Base-by-base conservation (phyloP, 495 filamentous ascomycete species). In the Annulohypoxylon moriforme region DNA sequence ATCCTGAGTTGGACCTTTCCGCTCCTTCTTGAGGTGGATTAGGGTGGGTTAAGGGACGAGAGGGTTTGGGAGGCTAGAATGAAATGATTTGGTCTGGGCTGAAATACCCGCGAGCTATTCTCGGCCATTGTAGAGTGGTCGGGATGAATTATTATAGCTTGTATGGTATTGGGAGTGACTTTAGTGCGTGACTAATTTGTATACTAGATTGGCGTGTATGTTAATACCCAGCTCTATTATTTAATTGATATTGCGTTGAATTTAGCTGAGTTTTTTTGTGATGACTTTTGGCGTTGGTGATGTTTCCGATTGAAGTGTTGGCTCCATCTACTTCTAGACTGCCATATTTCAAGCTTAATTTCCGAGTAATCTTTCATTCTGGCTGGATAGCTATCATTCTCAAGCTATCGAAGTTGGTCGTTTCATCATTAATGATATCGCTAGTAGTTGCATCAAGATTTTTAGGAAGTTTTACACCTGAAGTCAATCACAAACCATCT, bases 1-100 rank as follows among this genome's bases (percentile, higher is more conserved):
- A 84, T 68, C 67, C 71, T 3, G 81, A 81, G 71, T 52, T 79
- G 27, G 69, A 67, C 3, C 20, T 72, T 31, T 13, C 8, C 14
- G 24, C 29, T 18, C 25, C 27, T 11, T 8, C 50, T 40, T 42
- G 18, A 38, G 29, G 40, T 40, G 3, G 6, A 18, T 50, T 4
- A 52, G n/a, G n/a, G n/a, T n/a, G n/a, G n/a, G 25, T 27, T 27
- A 29, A 22, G 22, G 22, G 18, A 4, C 13, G 22, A 27, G 18
- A 27, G 31, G 14, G 53, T 38, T 9, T n/a, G 20, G 53, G 22
- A 20, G 8, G 25, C 10, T 5, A 38, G 20, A 22, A n/a, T 20
- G 9, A 5, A 16, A 13, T 3, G 22, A 27, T 31, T 9, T 4
- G 22, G 2, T 22, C 25, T 14, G 22, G 47, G 47, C 25, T 52